A percentile compares a stretch with the other conserved stretches of the same genome.
These are phyloP conservation scores for Colletotrichum somersetense DNA, from an alignment of 2,329 filamentous ascomycete species.

Conservation along the genomic window DNA sequence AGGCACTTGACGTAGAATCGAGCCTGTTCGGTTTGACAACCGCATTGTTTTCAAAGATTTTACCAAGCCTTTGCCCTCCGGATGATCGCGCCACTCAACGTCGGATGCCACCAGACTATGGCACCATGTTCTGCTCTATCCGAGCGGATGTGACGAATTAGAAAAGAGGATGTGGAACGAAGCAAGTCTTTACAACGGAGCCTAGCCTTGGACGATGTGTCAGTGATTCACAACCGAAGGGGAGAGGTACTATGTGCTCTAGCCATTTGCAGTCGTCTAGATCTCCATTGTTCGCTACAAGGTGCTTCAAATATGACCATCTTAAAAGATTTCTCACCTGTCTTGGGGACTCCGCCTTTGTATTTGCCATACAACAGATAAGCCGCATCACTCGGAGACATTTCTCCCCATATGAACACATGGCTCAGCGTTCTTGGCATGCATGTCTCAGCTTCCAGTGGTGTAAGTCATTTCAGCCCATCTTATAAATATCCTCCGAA, in stretches of 20 bases:
- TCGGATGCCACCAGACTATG: no score
- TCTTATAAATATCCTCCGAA: neutral
- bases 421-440: neutral
- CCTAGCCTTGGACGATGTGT: neutral
- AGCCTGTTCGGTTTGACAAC: no score
- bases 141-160: no score
- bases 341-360: neutral
- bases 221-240: neutral
- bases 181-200: no score
- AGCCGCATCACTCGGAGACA: neutral
- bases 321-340: neutral
- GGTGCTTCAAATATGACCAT: neutral
- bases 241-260: neutral
- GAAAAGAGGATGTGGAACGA: neutral
- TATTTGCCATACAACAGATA: neutral
- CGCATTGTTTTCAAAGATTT: no score
- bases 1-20: no score
- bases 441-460: neutral
- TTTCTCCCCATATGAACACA: neutral
- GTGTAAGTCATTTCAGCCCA: neutral
- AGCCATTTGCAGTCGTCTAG: neutral
- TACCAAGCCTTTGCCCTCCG: no score
- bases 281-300: neutral
- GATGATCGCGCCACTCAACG: no score
- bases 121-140: no score